Percentiles rank a stretch among this genome's conserved stretches.
phyloP scores from a whole-genome alignment of 805 yeast genomes.

The Saccharomycopsis sp. region DNA sequence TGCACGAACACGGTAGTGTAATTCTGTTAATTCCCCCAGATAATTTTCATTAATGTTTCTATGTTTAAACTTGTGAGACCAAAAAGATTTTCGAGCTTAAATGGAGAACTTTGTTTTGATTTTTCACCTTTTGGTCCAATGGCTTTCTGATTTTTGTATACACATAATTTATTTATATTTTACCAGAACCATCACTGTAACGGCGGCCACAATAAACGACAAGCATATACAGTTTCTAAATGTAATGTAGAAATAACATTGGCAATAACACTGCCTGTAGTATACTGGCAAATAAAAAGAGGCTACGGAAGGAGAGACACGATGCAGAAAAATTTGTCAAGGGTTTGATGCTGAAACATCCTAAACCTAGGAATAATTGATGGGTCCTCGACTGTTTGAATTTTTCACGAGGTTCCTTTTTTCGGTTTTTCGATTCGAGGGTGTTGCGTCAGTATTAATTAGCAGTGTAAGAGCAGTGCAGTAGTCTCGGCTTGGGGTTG shows the following conservation, averaged over 20 bases:
- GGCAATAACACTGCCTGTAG: too few relatives aligned
- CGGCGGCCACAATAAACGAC: too few relatives aligned
- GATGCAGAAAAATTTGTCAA: neutral
- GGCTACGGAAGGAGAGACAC: neutral
- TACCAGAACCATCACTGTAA: neutral
- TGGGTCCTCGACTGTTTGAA: neutral
- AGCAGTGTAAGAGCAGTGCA: neutral
- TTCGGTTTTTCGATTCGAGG: neutral
- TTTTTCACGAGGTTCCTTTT: neutral
- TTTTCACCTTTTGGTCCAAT: neutral
- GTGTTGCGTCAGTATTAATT: neutral
- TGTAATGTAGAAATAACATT: too few relatives aligned
- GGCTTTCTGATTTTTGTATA: neutral
- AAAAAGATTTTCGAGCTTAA: neutral
- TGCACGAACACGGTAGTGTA: neutral
- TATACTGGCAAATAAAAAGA: neutral
- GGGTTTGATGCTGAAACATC: neutral
- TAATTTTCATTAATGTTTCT: neutral
- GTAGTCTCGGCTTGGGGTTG: neutral
- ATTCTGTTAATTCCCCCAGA: neutral
- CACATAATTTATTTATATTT: neutral
- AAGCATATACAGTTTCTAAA: too few relatives aligned
- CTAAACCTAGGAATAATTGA: neutral
- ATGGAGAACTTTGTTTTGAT: neutral
- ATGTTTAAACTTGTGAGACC: neutral